Conservation (phyloP, 1,284 basidiomycete species). For the Pterula multifida region DNA sequence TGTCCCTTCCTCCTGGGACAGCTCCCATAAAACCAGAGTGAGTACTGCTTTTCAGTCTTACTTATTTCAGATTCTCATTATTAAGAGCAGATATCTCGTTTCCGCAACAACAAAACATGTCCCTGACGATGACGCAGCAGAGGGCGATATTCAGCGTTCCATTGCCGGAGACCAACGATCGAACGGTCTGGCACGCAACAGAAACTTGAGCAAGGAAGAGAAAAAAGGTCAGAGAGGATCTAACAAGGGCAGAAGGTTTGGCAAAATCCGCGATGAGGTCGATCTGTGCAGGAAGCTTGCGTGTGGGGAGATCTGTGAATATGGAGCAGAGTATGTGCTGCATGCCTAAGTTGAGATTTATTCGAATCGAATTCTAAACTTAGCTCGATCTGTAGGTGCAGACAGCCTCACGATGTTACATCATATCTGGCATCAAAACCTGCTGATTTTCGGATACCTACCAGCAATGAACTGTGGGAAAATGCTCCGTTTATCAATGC, state of each 20-base stretch:
- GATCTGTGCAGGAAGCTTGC: conserved; percentile 69
- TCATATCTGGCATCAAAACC: conserved; percentile 73
- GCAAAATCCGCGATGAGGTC: conserved; percentile 59
- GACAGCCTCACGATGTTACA: conserved; percentile 69
- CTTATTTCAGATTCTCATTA: conserved; percentile 3
- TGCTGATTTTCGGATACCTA: conserved; percentile 54
- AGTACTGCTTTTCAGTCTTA: conserved; percentile 14
- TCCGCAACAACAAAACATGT: conserved; percentile 22
- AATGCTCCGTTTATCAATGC: conserved; percentile 37
- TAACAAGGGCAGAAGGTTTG: conserved; percentile 69
- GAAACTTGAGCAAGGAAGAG: conserved; percentile 27
- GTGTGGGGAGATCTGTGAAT: conserved; percentile 50
- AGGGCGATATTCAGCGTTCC: conserved; percentile 39
- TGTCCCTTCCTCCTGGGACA: conserved; percentile 34
- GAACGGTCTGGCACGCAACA: conserved; percentile 27
- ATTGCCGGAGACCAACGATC: not conserved
- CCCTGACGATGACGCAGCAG: conserved; percentile 70
- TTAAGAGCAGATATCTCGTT: conserved; percentile 43
- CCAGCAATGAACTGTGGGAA: conserved; percentile 25
- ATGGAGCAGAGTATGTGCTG: conserved; percentile 46
- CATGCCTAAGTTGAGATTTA: conserved; percentile 3
- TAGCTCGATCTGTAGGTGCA: conserved; percentile 45
- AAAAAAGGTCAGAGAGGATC: conserved; percentile 65
- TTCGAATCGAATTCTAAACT: conserved; percentile 3
- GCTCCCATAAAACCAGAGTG: conserved; percentile 72